Conservation (phyloP, 129 eudicot species). For the Ambrosia trifida region DNA sequence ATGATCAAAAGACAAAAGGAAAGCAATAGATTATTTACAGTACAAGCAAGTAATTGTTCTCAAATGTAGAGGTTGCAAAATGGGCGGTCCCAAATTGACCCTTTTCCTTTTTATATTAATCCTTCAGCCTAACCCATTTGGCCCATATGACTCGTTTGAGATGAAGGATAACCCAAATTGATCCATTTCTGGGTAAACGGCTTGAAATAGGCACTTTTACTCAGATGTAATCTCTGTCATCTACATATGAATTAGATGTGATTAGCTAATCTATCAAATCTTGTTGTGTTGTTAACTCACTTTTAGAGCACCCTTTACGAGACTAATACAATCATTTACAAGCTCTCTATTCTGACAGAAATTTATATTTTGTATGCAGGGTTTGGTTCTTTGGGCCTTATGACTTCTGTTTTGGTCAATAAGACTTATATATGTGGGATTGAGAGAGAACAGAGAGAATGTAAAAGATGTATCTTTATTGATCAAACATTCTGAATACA, state of each 20-base stretch:
- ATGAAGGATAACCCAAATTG: neutral
- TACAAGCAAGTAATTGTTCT: neutral
- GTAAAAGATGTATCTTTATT: too few species aligned
- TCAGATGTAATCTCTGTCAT: neutral
- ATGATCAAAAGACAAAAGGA: neutral
- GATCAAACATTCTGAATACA: too few species aligned
- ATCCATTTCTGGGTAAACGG: neutral
- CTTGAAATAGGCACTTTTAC: neutral
- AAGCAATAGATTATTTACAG: neutral
- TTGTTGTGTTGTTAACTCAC: neutral
- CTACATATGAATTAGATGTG: conserved; percentile 14
- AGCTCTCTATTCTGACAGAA: conserved; percentile 14
- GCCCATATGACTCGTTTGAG: neutral
- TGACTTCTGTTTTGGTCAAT: conserved; percentile 90
- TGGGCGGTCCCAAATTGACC: neutral
- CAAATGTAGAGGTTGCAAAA: neutral
- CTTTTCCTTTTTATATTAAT: neutral
- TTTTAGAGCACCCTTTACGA: neutral
- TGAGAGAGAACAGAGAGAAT: too few species aligned
- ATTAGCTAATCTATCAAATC: conserved; percentile 4
- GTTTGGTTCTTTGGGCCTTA: conserved; percentile 93
- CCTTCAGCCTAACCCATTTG: neutral
- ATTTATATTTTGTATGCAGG: conserved; percentile 44
- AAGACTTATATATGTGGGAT: too few species aligned
- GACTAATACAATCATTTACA: neutral